A percentile compares a stretch with the other conserved stretches of the same genome.
Evolutionary conservation across 2,329 filamentous ascomycete genomes (phyloP).

Genomic region (Aspergillus niger): DNA sequence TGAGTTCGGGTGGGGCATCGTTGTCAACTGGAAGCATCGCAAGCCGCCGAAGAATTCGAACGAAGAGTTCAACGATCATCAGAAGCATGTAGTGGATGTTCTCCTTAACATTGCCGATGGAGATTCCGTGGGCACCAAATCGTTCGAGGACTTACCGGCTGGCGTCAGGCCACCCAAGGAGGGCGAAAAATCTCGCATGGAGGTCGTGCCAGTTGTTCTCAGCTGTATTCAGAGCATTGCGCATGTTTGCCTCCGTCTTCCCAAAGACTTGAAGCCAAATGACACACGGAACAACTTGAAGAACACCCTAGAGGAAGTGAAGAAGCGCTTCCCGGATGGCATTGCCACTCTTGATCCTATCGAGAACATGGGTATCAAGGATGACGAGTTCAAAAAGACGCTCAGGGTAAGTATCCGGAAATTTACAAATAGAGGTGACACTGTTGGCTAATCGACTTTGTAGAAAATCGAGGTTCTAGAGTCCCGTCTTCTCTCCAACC

Average conservation of each 20-base stretch:
- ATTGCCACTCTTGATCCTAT: slow-evolving; percentile 87
- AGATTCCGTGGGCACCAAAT: slow-evolving; percentile 56
- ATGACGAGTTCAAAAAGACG: slow-evolving; percentile 90
- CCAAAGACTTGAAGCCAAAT: slow-evolving; percentile 69
- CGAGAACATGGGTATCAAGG: slow-evolving; percentile 92
- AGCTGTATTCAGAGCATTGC: slow-evolving; percentile 83
- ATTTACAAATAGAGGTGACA: not conserved
- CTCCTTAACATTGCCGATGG: slow-evolving; percentile 65
- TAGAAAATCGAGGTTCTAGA: slow-evolving; percentile 97
- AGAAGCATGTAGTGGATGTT: slow-evolving; percentile 81
- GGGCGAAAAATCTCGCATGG: slow-evolving; percentile 70
- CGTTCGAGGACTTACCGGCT: slow-evolving; percentile 64
- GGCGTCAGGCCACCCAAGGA: slow-evolving; percentile 62
- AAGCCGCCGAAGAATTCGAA: slow-evolving; percentile 65
- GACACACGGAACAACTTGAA: slow-evolving; percentile 70
- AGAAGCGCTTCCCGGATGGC: slow-evolving; percentile 88
- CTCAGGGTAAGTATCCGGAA: slow-evolving; percentile 57
- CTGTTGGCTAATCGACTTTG: slow-evolving; percentile 21
- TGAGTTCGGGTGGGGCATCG: slow-evolving; percentile 94
- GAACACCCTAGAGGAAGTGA: slow-evolving; percentile 73
- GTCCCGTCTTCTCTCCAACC: slow-evolving; percentile 82
- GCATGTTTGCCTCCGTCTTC: slow-evolving; percentile 80
- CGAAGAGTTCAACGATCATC: slow-evolving; percentile 70
- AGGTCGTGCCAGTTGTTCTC: slow-evolving; percentile 82
- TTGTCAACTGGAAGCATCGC: slow-evolving; percentile 72